Evolutionary conservation across 768 basidiomycete species (phyloP), one percentile per base, ranked within the genome.

Genomic region (Solioccasus polychromus): DNA sequence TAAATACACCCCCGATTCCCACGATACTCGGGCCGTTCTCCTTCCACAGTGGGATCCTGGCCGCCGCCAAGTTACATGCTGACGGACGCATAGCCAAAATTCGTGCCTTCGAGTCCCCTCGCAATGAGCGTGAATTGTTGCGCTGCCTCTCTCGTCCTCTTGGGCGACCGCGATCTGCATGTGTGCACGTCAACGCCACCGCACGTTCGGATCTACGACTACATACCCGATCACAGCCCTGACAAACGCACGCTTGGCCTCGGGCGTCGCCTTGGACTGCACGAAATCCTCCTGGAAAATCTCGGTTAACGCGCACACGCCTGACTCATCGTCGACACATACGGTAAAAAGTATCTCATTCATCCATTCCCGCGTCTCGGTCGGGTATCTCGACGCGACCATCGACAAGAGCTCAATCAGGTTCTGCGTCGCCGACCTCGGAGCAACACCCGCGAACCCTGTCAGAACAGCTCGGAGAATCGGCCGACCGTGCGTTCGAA

Each of bases 81-180:
- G 42, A 81, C 70, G 4, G 83, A 81, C 2, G 89, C 81, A 63
- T 87, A 91, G 8, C 92, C 92, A 64, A 93, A 94, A 49, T 79
- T 83, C 8, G 90, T 85, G 8, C 86, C 88, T 54, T 90, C 89
- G 45, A 93, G 64, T 3, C 92, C 92, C 58, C 92, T 69, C 10
- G 90, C 85, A 17, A 95, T 77, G 0, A 95, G 73, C 1, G 85
- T 85, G 63, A 95, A 93, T 51, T 94, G 88, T 53, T 92, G 83
- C 10, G 90, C 83, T 0, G 92, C 91, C 30, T 92, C 91, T 51
- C 86, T 72, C 28, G 83, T 90, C 53, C 74, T 76, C 60, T 83
- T 85, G 3, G 81, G 68, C 15, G 86, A 86, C 32, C 88, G 76
- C 28, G 88, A 82, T 22, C 88, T 88, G 44, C 9, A 45, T 35